Conservation (phyloP, 2,329 filamentous ascomycete species). For the Diaporthe sp. region DNA sequence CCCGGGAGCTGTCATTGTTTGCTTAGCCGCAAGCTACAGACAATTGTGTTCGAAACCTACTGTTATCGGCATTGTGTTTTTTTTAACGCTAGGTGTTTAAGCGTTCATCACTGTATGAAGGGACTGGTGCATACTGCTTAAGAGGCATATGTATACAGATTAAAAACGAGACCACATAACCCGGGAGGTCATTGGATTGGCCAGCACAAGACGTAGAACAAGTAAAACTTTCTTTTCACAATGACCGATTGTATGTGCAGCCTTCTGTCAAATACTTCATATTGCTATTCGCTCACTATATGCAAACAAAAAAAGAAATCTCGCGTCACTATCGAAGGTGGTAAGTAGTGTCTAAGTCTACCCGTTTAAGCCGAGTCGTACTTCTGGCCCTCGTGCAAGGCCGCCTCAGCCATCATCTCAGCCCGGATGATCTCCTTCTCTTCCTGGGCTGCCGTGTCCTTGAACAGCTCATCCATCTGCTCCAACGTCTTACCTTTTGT, state of each 20-base stretch:
- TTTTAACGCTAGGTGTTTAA: too few species aligned
- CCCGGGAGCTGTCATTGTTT: background rate
- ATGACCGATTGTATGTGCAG: accelerated
- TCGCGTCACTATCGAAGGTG: background rate
- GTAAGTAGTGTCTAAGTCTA: background rate
- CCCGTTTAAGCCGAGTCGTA: constrained; percentile 5
- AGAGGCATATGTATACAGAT: too few species aligned
- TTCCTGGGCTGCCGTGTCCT: constrained; percentile 30
- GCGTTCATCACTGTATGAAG: too few species aligned
- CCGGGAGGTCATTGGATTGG: background rate
- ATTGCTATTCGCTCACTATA: constrained; percentile 1
- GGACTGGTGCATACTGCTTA: too few species aligned
- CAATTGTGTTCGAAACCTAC: too few species aligned
- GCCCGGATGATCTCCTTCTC: constrained; percentile 24
- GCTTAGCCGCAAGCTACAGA: too few species aligned
- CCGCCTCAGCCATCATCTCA: constrained; percentile 7
- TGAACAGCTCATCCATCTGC: constrained; percentile 51
- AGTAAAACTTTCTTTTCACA: too few species aligned
- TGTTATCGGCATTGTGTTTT: too few species aligned
- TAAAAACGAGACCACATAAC: too few species aligned
- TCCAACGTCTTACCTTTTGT: constrained; percentile 65
- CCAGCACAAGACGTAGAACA: background rate
- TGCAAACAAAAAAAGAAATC: background rate
- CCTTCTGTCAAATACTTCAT: background rate
- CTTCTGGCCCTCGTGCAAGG: constrained; percentile 11